phyloP scores from a whole-genome alignment of 108 stramenopile species.

The Cyclotella atomus region DNA sequence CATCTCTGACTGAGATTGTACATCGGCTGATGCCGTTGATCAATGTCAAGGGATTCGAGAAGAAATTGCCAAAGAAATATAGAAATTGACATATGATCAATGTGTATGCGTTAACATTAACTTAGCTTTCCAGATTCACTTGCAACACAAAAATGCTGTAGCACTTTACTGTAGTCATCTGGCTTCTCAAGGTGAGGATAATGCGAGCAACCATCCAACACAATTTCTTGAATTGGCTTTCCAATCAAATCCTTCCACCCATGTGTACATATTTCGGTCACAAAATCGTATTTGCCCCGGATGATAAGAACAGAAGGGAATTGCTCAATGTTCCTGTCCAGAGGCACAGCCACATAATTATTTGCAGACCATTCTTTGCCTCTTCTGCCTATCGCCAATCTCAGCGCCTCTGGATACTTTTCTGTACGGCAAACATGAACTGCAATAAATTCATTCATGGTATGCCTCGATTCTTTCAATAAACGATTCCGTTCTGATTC shows the following conservation, averaged over 20 bases:
- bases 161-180: conserved; percentile 4
- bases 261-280: conserved; percentile 40
- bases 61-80: conserved; percentile 10
- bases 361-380: conserved; percentile 45
- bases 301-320: conserved; percentile 45
- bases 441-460: conserved; percentile 34
- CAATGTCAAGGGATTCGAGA: conserved; percentile 33
- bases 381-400: conserved; percentile 32
- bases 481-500: conserved; percentile 25
- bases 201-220: conserved; percentile 41
- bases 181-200: conserved; percentile 48
- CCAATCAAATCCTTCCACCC: conserved; percentile 32
- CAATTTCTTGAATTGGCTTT: conserved; percentile 14
- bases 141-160: conserved; percentile 25
- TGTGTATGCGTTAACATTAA: no score
- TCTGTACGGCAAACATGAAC: conserved; percentile 34
- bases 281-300: conserved; percentile 44
- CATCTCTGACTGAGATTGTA: conserved; percentile 19
- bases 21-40: conserved; percentile 9
- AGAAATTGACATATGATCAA: no score
- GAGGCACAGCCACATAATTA: conserved; percentile 19
- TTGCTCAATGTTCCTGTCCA: background rate
- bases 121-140: no score
- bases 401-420: conserved; percentile 15
- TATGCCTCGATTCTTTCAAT: conserved; percentile 19